Evolutionary conservation across 805 yeast genomes (phyloP).

Genomic region (Starmerella ratchasimensis): DNA sequence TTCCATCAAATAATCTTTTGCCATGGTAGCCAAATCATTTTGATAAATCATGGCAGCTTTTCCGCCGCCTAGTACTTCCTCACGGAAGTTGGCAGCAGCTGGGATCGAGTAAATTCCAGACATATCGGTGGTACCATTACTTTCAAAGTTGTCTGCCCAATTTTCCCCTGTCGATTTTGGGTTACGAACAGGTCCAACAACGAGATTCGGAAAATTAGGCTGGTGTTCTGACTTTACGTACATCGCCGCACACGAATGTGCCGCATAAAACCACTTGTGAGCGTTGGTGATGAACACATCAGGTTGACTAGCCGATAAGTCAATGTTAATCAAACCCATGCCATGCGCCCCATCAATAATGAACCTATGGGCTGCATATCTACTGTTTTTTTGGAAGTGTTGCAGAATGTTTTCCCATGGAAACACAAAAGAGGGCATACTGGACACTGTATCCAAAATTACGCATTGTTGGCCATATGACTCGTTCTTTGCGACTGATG

Average conservation of each 20-base stretch:
- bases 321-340: slow-evolving; percentile 32
- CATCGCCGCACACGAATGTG: slow-evolving; percentile 44
- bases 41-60: slow-evolving; percentile 29
- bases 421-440: slow-evolving; percentile 48
- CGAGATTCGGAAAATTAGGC: slow-evolving; percentile 38
- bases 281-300: slow-evolving; percentile 50
- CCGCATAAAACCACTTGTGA: slow-evolving; percentile 56
- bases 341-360: slow-evolving; percentile 61
- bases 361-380: not conserved
- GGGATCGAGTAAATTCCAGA: slow-evolving; percentile 32
- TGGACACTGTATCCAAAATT: slow-evolving; percentile 42
- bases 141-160: slow-evolving; percentile 34
- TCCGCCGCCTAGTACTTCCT: slow-evolving; percentile 25
- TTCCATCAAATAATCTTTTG: slow-evolving; percentile 30
- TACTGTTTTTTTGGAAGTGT: slow-evolving; percentile 35
- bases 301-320: slow-evolving; percentile 30
- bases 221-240: slow-evolving; percentile 45
- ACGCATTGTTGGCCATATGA: slow-evolving; percentile 25
- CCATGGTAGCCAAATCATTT: slow-evolving; percentile 32
- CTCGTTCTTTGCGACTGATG: not conserved
- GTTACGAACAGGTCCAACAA: slow-evolving; percentile 39
- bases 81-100: slow-evolving; percentile 42
- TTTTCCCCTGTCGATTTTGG: slow-evolving; percentile 16
- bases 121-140: slow-evolving; percentile 36
- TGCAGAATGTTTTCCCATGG: slow-evolving; percentile 41